Percentiles rank a stretch among this genome's conserved stretches.
Conservation (phyloP, 139 green algal genomes). For the Yamagishiella unicocca region DNA sequence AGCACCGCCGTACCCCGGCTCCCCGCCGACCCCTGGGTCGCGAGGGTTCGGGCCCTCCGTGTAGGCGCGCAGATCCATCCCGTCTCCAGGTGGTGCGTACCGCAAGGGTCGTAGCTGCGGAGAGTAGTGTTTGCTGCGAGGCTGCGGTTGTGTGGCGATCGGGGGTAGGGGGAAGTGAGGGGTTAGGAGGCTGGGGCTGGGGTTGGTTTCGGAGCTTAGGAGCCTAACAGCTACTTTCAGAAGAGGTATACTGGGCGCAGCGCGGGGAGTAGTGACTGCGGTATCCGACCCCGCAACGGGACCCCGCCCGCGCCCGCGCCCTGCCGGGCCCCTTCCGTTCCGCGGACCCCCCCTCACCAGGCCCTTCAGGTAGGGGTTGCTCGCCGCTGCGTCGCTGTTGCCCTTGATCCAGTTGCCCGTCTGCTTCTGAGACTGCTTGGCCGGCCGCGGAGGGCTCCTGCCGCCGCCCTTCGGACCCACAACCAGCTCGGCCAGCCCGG, state of each 20-base stretch:
- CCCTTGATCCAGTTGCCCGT: background rate
- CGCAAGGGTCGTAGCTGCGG: slow-evolving; percentile 15
- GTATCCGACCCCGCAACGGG: no score
- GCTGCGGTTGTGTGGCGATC: background rate
- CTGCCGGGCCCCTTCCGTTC: background rate
- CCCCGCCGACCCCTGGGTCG: background rate
- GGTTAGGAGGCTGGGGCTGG: background rate
- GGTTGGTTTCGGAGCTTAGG: no score
- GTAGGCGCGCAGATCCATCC: background rate
- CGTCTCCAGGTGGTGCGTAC: background rate
- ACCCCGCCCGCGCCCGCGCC: no score
- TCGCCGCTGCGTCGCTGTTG: background rate
- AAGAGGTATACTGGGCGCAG: no score
- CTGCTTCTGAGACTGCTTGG: background rate
- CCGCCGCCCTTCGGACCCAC: background rate
- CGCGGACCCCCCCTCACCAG: background rate
- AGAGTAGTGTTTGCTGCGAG: slow-evolving; percentile 15
- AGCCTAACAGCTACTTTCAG: no score
- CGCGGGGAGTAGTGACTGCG: no score
- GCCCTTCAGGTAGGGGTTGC: slow-evolving; percentile 11
- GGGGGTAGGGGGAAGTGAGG: background rate
- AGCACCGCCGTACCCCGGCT: no score
- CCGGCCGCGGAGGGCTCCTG: background rate
- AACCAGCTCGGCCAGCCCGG: background rate
- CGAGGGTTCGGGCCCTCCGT: background rate